Conservation (phyloP, 106 monocot genomes). For the Dioscorea dumetorum region DNA sequence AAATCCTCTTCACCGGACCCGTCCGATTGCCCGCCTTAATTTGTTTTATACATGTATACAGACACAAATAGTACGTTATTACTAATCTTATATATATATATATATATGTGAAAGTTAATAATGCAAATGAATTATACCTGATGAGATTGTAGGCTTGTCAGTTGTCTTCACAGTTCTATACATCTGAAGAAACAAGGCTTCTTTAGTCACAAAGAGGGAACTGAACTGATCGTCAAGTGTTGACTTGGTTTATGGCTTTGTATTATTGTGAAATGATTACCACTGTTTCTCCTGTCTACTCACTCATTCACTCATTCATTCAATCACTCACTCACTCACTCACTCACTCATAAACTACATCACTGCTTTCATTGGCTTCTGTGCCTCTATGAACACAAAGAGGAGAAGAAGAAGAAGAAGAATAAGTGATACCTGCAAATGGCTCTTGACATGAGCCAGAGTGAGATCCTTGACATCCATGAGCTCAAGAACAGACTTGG, state of each 20-base stretch:
- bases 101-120: too few relatives aligned
- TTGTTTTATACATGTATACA: too few relatives aligned
- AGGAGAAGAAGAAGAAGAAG: background rate
- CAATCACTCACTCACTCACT: constrained; percentile 15
- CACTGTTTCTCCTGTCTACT: constrained; percentile 5
- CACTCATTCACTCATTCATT: constrained; percentile 3
- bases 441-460: constrained; percentile 79
- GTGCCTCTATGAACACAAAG: constrained; percentile 3
- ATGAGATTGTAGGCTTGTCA: constrained; percentile 83
- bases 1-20: constrained; percentile 57
- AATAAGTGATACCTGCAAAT: constrained; percentile 51
- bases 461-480: constrained; percentile 89
- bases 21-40: constrained; percentile 47
- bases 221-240: background rate
- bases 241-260: background rate
- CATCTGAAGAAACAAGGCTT: constrained; percentile 50
- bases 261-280: constrained; percentile 76
- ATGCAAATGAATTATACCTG: constrained; percentile 37
- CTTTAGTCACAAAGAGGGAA: too few relatives aligned
- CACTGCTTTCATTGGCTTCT: constrained; percentile 10
- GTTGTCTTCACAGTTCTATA: constrained; percentile 97
- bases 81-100: too few relatives aligned
- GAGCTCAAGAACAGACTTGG: constrained; percentile 54
- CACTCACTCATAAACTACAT: constrained; percentile 17
- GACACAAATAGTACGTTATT: too few relatives aligned